Base-by-base conservation (phyloP, 2,329 filamentous ascomycete species). In the Colletotrichum horii region DNA sequence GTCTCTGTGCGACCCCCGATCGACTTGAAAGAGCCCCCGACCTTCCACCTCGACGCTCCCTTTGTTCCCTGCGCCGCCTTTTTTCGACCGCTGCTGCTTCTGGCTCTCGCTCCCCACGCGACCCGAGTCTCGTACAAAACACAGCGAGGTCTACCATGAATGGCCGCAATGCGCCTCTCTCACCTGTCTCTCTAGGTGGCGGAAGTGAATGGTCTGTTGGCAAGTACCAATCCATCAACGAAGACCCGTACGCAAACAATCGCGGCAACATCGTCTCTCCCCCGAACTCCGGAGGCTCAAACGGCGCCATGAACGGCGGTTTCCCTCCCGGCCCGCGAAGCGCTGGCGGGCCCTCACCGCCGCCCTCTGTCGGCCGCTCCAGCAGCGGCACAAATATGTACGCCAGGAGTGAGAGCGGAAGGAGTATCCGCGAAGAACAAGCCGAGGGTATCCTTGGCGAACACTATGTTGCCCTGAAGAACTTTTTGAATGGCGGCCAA, bases 291-390 rank as follows among this genome's bases (percentile, higher is more conserved):
- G 93, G 90, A 84, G 88, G 91, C 82, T 89, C 90, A 78, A 88
- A 88, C 87, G 86, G 86, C 80, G 80, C 78, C 80, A 91, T 93
- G 87, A 93, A 91, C 84, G 89, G 87, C 80, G 81, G 85, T 78
- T 92, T 91, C 80, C 87, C 90, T 67, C 83, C 89, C 36, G 88
- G 86, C 77, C 90, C 88, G 84, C 89, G 88, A 85, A 91, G 87
- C 82, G 87, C 86, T 77, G 91, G 90, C 79, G 91, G 89, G 30
- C 92, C 96, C 68, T 98, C 96, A 66, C 96, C 96, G 70, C 96
- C 97, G 30, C 95, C 94, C 78, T 98, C 96, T 7, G 89, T 98
- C 79, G 95, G 94, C 77, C 91, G 94, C 78, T 97, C 95, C 67
- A 98, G 95, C 84, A 93, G 94, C 82, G 95, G 94, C 73, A 94